phyloP scores from a whole-genome alignment of 1,284 basidiomycete species.

The Phlebopus sp. region DNA sequence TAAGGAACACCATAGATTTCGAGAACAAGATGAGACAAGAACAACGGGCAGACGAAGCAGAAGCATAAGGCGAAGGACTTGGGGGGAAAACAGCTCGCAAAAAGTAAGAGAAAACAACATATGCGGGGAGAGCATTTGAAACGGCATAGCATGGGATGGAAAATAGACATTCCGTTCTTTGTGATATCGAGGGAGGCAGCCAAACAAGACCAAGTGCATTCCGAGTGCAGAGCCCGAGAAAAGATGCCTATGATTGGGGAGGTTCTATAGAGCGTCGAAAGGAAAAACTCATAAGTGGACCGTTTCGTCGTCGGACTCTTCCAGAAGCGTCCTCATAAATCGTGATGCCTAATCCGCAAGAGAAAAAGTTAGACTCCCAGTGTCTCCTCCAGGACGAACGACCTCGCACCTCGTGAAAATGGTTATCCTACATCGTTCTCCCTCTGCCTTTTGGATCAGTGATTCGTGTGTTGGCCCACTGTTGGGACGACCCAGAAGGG shows the following conservation, averaged over 20 bases:
- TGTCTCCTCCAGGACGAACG: too few relatives aligned
- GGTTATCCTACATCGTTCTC: conserved; percentile 1
- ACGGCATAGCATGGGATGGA: neutral
- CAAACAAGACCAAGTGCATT: neutral
- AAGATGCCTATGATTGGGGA: neutral
- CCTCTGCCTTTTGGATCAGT: conserved; percentile 11
- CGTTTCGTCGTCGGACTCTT: neutral
- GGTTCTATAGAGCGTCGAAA: neutral
- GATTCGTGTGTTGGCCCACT: conserved; percentile 14
- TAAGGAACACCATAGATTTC: too few relatives aligned
- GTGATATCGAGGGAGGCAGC: neutral
- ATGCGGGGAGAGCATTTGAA: neutral
- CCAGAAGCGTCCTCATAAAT: neutral
- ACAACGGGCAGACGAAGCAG: too few relatives aligned
- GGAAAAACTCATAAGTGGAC: neutral
- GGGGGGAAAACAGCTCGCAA: too few relatives aligned
- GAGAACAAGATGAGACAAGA: too few relatives aligned
- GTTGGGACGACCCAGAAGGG: conserved; percentile 22
- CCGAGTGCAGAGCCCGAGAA: neutral
- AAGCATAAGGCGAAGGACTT: too few relatives aligned
- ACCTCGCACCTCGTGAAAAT: neutral
- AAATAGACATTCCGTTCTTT: too few relatives aligned
- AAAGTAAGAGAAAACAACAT: conserved; percentile 5
- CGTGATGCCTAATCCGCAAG: neutral
- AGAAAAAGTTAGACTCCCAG: too few relatives aligned